Base-by-base conservation (phyloP, 495 filamentous ascomycete genomes). In the Annulohypoxylon maeteangense region DNA sequence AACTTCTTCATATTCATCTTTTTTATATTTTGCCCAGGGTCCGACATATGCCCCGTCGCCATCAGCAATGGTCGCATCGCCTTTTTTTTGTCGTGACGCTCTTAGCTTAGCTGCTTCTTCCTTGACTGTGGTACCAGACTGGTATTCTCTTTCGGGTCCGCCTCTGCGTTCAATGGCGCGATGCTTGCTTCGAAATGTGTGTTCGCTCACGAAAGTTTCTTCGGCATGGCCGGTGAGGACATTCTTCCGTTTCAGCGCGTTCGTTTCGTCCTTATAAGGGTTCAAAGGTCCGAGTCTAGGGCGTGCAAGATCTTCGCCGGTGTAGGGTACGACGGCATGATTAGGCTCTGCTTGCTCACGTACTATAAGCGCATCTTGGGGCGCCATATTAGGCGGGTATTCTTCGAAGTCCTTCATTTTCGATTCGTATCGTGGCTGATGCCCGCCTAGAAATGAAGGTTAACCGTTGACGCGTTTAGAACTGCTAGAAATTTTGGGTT, bases 151-250 rank as follows among this genome's bases (percentile, higher is more conserved):
- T 54, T 80, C 78, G 18, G 81, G 82, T 1, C 81, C 84, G 4
- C 81, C 82, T 27, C 65, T 78, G 27, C 84, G 68, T 76, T 93
- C 90, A 59, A 93, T 89, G 0, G 91, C 93, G 65, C 90, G 86
- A 77, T 93, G 93, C 75, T 94, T 91, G 64, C 87, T 87, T 69
- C 89, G 87, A 74, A 99, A 99, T 0, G 92, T 94, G 62, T 92
- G 86, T 74, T 97, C 95, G 78, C 92, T 96, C 67, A 99, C 90
- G 62, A 88, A 93, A 1, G 90, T 90, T 80, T 98, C 95, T 68
- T 94, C 86, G 0, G 96, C 96, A 75, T 87, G 90, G 4, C 95
- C 95, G 0, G 96, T 97, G 8, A 96, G 89, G 1, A 98, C 90
- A 67, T 95, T 95, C 74, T 97, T 97, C 61, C 95, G 90, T 79